Conservation (phyloP, 768 basidiomycete genomes). For the Leccinum fibrillosum region DNA sequence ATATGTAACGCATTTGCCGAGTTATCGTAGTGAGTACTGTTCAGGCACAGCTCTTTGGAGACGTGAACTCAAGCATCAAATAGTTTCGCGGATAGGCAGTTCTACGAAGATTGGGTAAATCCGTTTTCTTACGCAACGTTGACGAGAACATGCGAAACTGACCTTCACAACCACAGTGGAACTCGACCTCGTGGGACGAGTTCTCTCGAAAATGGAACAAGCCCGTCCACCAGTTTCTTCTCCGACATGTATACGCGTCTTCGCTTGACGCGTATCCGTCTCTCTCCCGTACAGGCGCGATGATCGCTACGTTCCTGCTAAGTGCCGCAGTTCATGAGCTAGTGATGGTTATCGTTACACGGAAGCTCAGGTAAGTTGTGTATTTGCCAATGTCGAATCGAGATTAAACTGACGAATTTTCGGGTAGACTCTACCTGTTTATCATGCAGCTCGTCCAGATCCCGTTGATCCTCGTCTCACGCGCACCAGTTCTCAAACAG, state of each 20-base stretch:
- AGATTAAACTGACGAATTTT: neutral
- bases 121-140: neutral
- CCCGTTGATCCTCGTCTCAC: conserved; percentile 81
- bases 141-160: neutral
- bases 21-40: conserved; percentile 67
- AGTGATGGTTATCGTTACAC: conserved; percentile 93
- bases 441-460: conserved; percentile 83
- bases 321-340: conserved; percentile 91
- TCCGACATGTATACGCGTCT: conserved; percentile 93
- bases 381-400: neutral
- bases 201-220: conserved; percentile 99
- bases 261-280: conserved; percentile 69
- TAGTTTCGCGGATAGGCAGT: conserved; percentile 95
- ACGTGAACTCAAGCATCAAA: conserved; percentile 1
- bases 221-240: conserved; percentile 89
- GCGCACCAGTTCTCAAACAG: conserved; percentile 70
- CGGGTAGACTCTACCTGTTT: conserved; percentile 78
- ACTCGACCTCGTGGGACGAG: conserved; percentile 95
- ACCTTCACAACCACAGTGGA: conserved; percentile 60
- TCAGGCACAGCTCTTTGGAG: neutral
- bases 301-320: conserved; percentile 89
- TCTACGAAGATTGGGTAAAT: conserved; percentile 94
- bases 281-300: conserved; percentile 75
- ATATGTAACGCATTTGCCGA: conserved; percentile 97
- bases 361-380: conserved; percentile 73